phyloP scores from a whole-genome alignment of 2,329 filamentous ascomycete genomes.

The Trichoderma citrinoviride region DNA sequence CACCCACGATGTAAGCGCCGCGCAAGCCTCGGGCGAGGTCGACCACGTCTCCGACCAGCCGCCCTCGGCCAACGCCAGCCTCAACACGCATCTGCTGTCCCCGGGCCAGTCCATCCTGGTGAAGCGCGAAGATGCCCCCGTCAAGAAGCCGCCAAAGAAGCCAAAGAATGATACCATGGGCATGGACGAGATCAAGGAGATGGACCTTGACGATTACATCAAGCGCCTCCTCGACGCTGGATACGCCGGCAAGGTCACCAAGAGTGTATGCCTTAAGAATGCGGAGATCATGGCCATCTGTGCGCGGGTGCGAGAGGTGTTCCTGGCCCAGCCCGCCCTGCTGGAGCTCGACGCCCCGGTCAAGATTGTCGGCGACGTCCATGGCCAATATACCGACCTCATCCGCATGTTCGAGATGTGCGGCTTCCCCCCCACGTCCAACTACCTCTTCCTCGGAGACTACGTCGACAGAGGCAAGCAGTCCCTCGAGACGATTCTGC shows the following conservation, averaged over 20 bases:
- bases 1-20: constrained; percentile 74
- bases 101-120: constrained; percentile 89
- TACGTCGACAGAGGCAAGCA: constrained; percentile 97
- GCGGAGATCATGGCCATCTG: constrained; percentile 96
- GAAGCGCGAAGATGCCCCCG: constrained; percentile 70
- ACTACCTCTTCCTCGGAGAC: constrained; percentile 92
- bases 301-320: constrained; percentile 80
- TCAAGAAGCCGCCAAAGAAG: constrained; percentile 45
- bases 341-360: constrained; percentile 91
- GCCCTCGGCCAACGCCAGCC: constrained; percentile 62
- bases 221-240: constrained; percentile 89
- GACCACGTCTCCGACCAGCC: constrained; percentile 92
- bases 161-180: constrained; percentile 61
- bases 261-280: constrained; percentile 95
- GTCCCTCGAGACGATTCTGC: constrained; percentile 87
- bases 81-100: constrained; percentile 59
- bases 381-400: constrained; percentile 93
- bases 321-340: constrained; percentile 87
- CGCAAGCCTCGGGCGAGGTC: constrained; percentile 84
- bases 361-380: constrained; percentile 96
- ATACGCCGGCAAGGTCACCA: constrained; percentile 95
- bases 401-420: constrained; percentile 99
- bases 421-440: constrained; percentile 86
- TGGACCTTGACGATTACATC: constrained; percentile 97
- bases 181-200: constrained; percentile 86